Percentiles rank a stretch among this genome's conserved stretches.
These are phyloP conservation scores for Mrakia gelida DNA, from an alignment of 768 basidiomycete species.

Conservation along the genomic window DNA sequence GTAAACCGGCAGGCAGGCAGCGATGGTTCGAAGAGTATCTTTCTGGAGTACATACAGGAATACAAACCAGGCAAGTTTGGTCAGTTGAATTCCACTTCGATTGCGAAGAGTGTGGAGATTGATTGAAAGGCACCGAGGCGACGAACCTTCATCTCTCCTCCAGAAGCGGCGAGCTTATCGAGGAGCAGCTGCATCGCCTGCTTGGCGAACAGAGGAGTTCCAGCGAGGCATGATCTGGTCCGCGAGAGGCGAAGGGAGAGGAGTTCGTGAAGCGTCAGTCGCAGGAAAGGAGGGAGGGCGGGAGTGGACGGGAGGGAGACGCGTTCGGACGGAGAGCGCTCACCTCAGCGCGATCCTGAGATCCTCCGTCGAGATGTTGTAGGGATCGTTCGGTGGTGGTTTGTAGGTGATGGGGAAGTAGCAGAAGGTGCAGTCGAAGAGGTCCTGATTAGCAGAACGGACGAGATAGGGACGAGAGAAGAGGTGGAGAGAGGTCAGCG, in stretches of 20 bases:
- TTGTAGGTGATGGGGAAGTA: conserved; percentile 98
- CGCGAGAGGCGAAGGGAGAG: background rate
- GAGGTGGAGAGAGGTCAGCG: background rate
- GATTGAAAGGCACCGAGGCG: background rate
- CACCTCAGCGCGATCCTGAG: conserved; percentile 68
- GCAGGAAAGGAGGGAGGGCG: background rate
- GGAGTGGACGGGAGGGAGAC: background rate
- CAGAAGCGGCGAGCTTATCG: conserved; percentile 82
- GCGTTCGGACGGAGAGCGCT: conserved; percentile 27
- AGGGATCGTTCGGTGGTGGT: conserved; percentile 88
- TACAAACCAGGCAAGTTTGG: background rate
- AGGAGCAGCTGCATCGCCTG: conserved; percentile 82
- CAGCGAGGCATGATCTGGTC: conserved; percentile 64
- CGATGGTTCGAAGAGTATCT: conserved; percentile 76
- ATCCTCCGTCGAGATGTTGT: conserved; percentile 84
- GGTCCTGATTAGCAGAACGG: conserved; percentile 51
- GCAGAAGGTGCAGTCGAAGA: conserved; percentile 94
- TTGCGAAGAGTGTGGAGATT: background rate
- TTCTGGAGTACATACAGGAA: conserved; percentile 52
- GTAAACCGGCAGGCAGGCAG: conserved; percentile 75
- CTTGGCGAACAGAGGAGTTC: conserved; percentile 74
- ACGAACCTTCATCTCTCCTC: conserved; percentile 73
- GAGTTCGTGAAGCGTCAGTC: background rate
- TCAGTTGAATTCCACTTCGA: background rate
- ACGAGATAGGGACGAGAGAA: too few relatives aligned